Base-by-base conservation (phyloP, 139 green algal genomes). In the Eudorina sp. region DNA sequence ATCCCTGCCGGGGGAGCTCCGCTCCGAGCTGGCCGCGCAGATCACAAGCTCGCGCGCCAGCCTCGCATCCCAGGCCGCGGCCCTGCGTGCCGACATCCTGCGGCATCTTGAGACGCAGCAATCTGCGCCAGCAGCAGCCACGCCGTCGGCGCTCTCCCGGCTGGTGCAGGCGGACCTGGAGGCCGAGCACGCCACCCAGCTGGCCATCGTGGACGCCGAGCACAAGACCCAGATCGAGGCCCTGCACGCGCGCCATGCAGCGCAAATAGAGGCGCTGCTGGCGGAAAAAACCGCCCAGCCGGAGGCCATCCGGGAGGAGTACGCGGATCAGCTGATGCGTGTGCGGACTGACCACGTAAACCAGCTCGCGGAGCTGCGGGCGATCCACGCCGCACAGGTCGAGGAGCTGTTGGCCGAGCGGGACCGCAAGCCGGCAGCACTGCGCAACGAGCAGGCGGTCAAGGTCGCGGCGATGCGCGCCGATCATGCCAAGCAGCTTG, bases 221-320 rank as follows among this genome's bases (percentile, higher is more conserved):
- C 66, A 75, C 31, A 46, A 14, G 66, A 75, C 46, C 34, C 66
- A 75, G 31, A 75, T 46, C 34, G 66, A 75, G 66, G 25, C 36
- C 1, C 36, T 79, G 70, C 70, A 41, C 40, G 70, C 40, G 14
- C 41, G 23, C 6, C 70, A 79, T 25, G 70, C 70, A 0, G 31
- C 40, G 34, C 40, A 55, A 16, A 5, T 79, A 13, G 70, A 79
- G 40, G 6, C 41, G 43, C 40, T 79, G 41, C 7, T 34, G 43
- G 70, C 70, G 23, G 70, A 79, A 14, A 53, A 79, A 9, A 25
- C 27, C 18, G 27, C 25, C 4, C 41, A 79, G 41, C 70, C 41
- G 70, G 70, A 79, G 70, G 70, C 70, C 41, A 79, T 79, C 41
- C 41, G 40, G 40, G 70, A 38, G 4, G 40, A 79, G 41, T 53